Evolutionary conservation across 805 yeast genomes (phyloP).

Genomic region (Ogataea chonburiensis): DNA sequence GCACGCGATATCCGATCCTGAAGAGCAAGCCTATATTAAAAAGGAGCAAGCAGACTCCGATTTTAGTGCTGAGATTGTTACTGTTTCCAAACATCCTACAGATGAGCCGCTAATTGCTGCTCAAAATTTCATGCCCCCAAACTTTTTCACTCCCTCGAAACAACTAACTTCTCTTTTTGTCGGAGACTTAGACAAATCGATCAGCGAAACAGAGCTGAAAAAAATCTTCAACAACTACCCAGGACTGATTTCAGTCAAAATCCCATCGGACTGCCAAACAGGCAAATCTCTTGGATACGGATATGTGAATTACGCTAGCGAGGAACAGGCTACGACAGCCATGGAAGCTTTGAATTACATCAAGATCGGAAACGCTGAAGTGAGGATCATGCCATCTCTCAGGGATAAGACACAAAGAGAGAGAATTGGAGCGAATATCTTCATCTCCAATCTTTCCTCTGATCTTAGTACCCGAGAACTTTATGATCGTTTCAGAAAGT

Average conservation of each 20-base stretch:
- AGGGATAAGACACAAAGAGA: conserved; percentile 42
- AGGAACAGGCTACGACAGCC: conserved; percentile 54
- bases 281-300: conserved; percentile 69
- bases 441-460: conserved; percentile 45
- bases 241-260: conserved; percentile 55
- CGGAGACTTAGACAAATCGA: conserved; percentile 55
- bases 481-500: conserved; percentile 29
- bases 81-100: conserved; percentile 12
- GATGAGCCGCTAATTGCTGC: background rate
- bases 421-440: conserved; percentile 49
- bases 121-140: conserved; percentile 1
- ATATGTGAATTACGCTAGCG: conserved; percentile 57
- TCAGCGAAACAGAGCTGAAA: conserved; percentile 49
- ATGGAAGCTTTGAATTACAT: conserved; percentile 56
- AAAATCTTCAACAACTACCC: conserved; percentile 43
- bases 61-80: conserved; percentile 22
- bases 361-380: conserved; percentile 39
- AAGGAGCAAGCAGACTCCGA: conserved; percentile 16
- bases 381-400: conserved; percentile 56
- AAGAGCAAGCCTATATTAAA: conserved; percentile 2
- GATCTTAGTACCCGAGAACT: conserved; percentile 31
- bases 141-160: conserved; percentile 4
- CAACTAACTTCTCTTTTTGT: conserved; percentile 47
- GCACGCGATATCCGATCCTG: background rate
- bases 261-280: conserved; percentile 55